phyloP scores from a whole-genome alignment of 345 rosid species.

The Corymbia maculata region DNA sequence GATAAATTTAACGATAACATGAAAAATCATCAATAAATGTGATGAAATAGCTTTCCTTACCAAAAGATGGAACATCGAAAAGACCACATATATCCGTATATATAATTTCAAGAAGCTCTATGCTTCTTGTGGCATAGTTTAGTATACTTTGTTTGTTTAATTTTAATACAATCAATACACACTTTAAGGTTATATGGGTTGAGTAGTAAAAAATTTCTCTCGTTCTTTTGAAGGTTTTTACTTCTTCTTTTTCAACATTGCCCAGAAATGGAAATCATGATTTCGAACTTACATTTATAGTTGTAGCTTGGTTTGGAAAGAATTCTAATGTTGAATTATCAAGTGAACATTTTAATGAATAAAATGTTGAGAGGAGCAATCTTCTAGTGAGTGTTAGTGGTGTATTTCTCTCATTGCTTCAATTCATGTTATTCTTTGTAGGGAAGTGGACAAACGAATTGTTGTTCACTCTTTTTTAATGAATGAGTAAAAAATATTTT shows the following conservation, averaged over 20 bases:
- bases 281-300: not conserved
- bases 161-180: too few relatives aligned
- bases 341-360: not conserved
- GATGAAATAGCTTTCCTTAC: too few relatives aligned
- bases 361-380: too few relatives aligned
- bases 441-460: not conserved
- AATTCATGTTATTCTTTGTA: not conserved
- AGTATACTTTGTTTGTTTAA: too few relatives aligned
- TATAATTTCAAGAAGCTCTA: too few relatives aligned
- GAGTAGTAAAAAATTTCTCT: too few relatives aligned
- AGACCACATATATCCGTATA: too few relatives aligned
- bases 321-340: not conserved
- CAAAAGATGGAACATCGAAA: too few relatives aligned
- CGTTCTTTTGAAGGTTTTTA: not conserved
- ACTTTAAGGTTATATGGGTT: too few relatives aligned
- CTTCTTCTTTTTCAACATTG: not conserved
- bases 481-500: not conserved
- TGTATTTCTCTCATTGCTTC: not conserved
- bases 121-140: too few relatives aligned
- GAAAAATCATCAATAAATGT: too few relatives aligned
- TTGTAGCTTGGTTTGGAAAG: not conserved
- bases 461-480: not conserved
- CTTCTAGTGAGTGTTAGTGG: not conserved
- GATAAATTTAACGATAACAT: too few relatives aligned
- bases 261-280: not conserved